Evolutionary conservation across 306 rosid genomes (phyloP), one percentile per base, ranked within the genome.

Genomic region (Cicer cuneatum): DNA sequence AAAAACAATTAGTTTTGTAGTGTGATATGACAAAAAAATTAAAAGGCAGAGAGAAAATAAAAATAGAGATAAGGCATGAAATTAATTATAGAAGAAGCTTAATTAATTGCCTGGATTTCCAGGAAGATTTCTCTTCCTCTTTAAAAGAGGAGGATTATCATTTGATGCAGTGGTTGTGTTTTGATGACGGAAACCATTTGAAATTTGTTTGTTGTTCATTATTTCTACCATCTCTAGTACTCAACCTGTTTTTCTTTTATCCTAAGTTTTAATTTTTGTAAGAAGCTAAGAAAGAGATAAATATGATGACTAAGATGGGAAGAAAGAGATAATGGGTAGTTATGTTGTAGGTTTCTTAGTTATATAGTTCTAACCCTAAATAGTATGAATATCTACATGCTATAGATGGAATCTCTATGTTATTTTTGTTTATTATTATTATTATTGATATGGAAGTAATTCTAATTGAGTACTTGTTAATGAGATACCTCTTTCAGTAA

Each of bases 71-170:
- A 45, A 39, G n/a, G 0, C 3, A 79, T 13, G 64, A 39, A 54
- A 52, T 53, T 53, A 18, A 8, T 41, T 41, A n/a, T n/a, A 78
- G 46, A 53, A 7, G 7, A 63, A 21, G 42, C 84, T 85, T 90
- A 29, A 29, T 29, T 5, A 29, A 29, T 29, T 29, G 80, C 98
- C 98, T 73, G 98, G 98, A 56, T 79, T 90, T 82, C 98, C 98
- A 4, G 98, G 96, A 67, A 88, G 98, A 80, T 84, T 92, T 83
- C 98, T 84, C 80, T 92, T 92, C 87, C 90, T 92, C 89, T 92
- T 92, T 18, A 60, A 66, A 58, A 67, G 42, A 76, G 89, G 87
- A 70, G 82, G 84, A 57, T 69, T 48, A 15, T 15, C 42, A 47
- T 66, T 75, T 11, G 96, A 81, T 79, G 81, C 77, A 21, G 35